A percentile compares a stretch with the other conserved stretches of the same genome.
Conservation (phyloP, 78 protist genomes). For the Bodo saltans region DNA sequence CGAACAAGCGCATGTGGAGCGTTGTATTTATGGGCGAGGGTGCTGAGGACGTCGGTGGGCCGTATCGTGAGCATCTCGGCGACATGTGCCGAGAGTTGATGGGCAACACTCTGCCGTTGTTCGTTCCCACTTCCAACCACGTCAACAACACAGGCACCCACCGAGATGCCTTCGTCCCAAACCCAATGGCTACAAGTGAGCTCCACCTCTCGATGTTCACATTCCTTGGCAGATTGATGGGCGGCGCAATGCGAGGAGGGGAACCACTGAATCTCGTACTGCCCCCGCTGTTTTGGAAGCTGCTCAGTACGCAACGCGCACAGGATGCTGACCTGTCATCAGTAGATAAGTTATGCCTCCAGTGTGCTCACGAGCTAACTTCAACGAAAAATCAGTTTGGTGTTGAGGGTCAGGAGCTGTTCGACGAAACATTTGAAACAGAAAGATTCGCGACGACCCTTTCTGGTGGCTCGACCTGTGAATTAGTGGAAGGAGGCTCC, state of each 20-base stretch:
- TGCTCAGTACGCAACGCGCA: slow-evolving; percentile 35
- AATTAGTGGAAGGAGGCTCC: slow-evolving; percentile 2
- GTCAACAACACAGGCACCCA: slow-evolving; percentile 19
- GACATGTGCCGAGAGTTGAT: slow-evolving; percentile 35
- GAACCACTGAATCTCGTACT: slow-evolving; percentile 35
- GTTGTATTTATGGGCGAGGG: slow-evolving; percentile 39
- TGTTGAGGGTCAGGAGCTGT: slow-evolving; percentile 14
- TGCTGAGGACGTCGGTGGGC: slow-evolving; percentile 44
- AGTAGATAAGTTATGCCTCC: slow-evolving; percentile 16
- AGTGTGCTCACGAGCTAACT: background rate
- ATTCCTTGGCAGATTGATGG: slow-evolving; percentile 32
- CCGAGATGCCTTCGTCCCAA: slow-evolving; percentile 47
- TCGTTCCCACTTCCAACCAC: slow-evolving; percentile 50
- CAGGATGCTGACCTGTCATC: slow-evolving; percentile 4
- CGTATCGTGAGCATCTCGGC: slow-evolving; percentile 34
- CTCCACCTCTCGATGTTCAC: slow-evolving; percentile 16
- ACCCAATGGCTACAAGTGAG: slow-evolving; percentile 27
- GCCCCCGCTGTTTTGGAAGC: slow-evolving; percentile 53
- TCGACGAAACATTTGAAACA: background rate
- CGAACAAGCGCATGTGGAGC: slow-evolving; percentile 24
- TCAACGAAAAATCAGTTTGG: background rate
- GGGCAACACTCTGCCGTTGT: background rate
- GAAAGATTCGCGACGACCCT: slow-evolving; percentile 15
- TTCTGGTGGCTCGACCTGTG: slow-evolving; percentile 8
- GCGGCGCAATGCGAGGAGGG: slow-evolving; percentile 22